A percentile compares a stretch with the other conserved stretches of the same genome.
Evolutionary conservation across 2,329 filamentous ascomycete genomes (phyloP).

Genomic region (Aspergillus aculeatinus): DNA sequence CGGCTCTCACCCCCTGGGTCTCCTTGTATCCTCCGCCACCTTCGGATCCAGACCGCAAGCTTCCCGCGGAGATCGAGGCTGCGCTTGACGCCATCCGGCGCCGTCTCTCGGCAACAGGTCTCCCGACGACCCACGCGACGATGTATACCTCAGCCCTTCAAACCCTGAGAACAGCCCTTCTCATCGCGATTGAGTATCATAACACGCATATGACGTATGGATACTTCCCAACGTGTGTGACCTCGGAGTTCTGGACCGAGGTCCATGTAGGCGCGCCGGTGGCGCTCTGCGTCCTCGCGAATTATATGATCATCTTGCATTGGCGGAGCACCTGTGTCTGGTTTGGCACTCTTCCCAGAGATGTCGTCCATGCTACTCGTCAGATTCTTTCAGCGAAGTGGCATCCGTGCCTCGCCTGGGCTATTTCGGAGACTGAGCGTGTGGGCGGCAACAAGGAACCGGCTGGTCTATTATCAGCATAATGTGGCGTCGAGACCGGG

Average conservation of each 20-base stretch:
- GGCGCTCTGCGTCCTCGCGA: background rate
- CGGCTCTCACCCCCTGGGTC: background rate
- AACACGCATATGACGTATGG: constrained; percentile 29
- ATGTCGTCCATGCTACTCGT: background rate
- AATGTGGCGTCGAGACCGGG: background rate
- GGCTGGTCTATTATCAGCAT: background rate
- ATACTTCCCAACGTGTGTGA: background rate
- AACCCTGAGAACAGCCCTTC: background rate
- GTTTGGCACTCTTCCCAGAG: background rate
- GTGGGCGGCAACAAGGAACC: background rate
- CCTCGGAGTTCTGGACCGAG: background rate
- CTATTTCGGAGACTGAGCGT: background rate
- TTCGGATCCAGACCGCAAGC: background rate
- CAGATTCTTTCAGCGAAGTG: background rate
- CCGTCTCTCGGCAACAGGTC: background rate
- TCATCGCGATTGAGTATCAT: background rate
- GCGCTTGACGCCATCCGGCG: background rate
- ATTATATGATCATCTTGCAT: background rate
- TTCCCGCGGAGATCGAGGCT: background rate
- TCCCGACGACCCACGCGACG: background rate
- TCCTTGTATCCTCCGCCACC: background rate
- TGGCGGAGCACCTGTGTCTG: background rate
- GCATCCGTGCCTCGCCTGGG: constrained; percentile 3
- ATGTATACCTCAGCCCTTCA: background rate
- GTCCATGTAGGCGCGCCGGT: background rate